Evolutionary conservation across 805 yeast species (phyloP).

Genomic region (Candida sphagnicola): DNA sequence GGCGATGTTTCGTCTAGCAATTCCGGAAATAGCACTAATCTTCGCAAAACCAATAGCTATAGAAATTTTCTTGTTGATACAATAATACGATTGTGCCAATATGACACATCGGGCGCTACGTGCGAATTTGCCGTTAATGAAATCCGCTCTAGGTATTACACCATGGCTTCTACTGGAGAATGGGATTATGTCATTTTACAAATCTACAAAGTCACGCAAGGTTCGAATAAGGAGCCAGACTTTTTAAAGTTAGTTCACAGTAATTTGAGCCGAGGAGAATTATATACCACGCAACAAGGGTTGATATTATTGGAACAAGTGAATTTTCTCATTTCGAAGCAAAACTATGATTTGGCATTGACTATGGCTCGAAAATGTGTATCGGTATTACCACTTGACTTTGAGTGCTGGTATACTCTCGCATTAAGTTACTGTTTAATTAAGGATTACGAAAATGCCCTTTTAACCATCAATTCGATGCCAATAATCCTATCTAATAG

Average conservation of each 20-base stretch:
- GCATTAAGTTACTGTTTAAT: constrained; percentile 55
- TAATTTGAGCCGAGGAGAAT: constrained; percentile 10
- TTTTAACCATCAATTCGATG: constrained; percentile 66
- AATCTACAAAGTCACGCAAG: constrained; percentile 19
- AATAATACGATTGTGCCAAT: constrained; percentile 39
- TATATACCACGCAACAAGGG: constrained; percentile 47
- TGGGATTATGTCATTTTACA: constrained; percentile 23
- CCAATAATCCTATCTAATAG: constrained; percentile 57
- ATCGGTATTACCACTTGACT: constrained; percentile 70
- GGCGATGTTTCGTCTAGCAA: constrained; percentile 9
- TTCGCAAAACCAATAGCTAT: constrained; percentile 25
- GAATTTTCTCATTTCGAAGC: constrained; percentile 53
- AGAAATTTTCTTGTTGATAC: constrained; percentile 56
- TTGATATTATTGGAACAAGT: constrained; percentile 60
- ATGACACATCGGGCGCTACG: constrained; percentile 28
- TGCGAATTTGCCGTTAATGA: constrained; percentile 31
- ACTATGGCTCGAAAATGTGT: constrained; percentile 58
- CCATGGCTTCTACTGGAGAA: constrained; percentile 8
- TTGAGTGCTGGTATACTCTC: constrained; percentile 65
- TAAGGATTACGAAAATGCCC: constrained; percentile 55
- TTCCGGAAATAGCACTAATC: constrained; percentile 2
- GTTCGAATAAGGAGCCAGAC: constrained; percentile 17
- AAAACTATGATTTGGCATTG: constrained; percentile 52
- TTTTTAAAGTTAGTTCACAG: constrained; percentile 21
- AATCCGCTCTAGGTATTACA: constrained; percentile 16